These are phyloP conservation scores for Ajuga chamaepitys DNA, from an alignment of 257 asterid species.

Conservation along the genomic window DNA sequence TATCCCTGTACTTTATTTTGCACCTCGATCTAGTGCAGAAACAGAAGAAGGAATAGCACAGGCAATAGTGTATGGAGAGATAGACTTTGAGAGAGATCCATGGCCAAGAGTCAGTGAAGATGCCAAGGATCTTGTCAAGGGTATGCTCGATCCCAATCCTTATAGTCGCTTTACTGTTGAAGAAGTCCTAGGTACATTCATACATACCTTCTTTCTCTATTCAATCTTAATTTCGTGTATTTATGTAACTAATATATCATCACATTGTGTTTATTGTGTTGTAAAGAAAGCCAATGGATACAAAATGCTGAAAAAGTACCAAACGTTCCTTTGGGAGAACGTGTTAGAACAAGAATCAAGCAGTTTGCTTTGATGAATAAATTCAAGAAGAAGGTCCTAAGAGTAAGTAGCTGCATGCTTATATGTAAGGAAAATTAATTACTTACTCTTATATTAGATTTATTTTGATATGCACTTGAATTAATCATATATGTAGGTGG, in stretches of 20 bases:
- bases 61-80: slow-evolving; percentile 59
- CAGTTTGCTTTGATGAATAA: slow-evolving; percentile 86
- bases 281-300: slow-evolving; percentile 56
- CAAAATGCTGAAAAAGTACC: slow-evolving; percentile 63
- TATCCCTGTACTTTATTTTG: too few relatives aligned
- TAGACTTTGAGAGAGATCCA: slow-evolving; percentile 68
- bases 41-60: slow-evolving; percentile 89
- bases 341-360: slow-evolving; percentile 62
- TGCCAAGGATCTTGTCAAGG: slow-evolving; percentile 66
- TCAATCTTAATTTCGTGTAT: too few relatives aligned
- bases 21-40: slow-evolving; percentile 69
- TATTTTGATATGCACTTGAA: neutral
- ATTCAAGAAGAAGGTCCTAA: slow-evolving; percentile 78
- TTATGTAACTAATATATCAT: too few relatives aligned
- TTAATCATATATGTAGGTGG: slow-evolving; percentile 33
- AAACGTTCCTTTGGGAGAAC: slow-evolving; percentile 59
- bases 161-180: slow-evolving; percentile 48
- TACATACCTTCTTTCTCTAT: too few relatives aligned
- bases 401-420: slow-evolving; percentile 35
- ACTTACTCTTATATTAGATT: too few relatives aligned
- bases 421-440: too few relatives aligned
- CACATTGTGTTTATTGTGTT: neutral
- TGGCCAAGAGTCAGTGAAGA: slow-evolving; percentile 75
- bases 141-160: slow-evolving; percentile 72
- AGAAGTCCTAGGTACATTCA: slow-evolving; percentile 53